These are phyloP conservation scores for Jacaranda copaia DNA, from an alignment of 257 asterid species.

Conservation along the genomic window DNA sequence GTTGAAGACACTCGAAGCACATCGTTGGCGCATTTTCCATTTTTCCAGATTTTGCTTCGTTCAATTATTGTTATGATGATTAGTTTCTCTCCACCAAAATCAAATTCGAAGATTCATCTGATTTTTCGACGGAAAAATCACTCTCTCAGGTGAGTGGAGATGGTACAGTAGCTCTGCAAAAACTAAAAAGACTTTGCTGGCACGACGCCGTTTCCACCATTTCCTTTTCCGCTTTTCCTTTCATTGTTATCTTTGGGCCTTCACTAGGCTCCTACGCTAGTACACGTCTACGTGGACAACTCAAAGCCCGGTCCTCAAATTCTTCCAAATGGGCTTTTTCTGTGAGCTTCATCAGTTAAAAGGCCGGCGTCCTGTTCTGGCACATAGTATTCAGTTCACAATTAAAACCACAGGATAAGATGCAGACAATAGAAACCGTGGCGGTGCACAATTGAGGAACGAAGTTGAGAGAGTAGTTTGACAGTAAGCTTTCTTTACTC, in stretches of 20 bases:
- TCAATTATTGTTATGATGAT: background rate
- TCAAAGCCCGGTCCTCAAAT: background rate
- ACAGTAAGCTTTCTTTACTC: constrained; percentile 39
- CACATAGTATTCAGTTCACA: constrained; percentile 28
- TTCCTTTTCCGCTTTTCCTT: background rate
- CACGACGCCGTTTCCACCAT: background rate
- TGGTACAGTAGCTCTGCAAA: background rate
- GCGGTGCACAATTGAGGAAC: background rate
- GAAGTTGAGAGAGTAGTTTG: constrained; percentile 12
- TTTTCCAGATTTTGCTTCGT: background rate
- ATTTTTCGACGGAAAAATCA: background rate
- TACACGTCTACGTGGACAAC: no score
- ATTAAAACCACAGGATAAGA: constrained; percentile 43
- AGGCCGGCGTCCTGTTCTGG: background rate
- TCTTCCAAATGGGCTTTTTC: constrained; percentile 19
- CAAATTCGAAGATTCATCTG: background rate
- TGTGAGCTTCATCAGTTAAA: no score
- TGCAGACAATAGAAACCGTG: constrained; percentile 28
- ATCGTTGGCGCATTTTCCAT: constrained; percentile 44
- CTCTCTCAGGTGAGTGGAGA: background rate
- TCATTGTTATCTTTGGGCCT: background rate
- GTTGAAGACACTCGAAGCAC: constrained; percentile 88
- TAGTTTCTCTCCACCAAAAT: constrained; percentile 8
- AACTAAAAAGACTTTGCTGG: background rate
- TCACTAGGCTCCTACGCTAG: no score